Base-by-base conservation (phyloP, 2,329 filamentous ascomycete species). In the Ophiostoma perfectum region DNA sequence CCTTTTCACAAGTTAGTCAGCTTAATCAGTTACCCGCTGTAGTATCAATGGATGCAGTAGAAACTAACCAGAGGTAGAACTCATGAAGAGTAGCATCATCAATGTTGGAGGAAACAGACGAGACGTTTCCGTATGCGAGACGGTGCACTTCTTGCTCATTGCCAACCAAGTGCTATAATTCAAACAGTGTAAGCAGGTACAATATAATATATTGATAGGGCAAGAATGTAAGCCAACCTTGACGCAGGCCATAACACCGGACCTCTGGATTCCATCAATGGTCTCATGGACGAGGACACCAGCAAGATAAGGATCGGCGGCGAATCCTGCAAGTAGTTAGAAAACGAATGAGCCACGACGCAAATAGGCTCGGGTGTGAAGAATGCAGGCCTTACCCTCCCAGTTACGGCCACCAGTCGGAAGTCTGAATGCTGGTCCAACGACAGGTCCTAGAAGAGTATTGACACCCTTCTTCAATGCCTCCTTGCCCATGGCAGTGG, bases 401-500 rank as follows among this genome's bases (percentile, higher is more conserved):
- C 87, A 90, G 70, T 88, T 89, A 66, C 89, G 80, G 0, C 89
- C 89, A 64, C 85, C 84, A 27, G 81, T 79, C 0, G 86, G 84
- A 65, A 88, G 80, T 2, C 87, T 81, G 9, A 88, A 88, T 0
- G 88, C 74, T 0, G 88, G 87, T 0, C 88, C 87, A 70, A 91
- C 87, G 0, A 91, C 91, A 2, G 92, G 92, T 0, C 91, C 92
- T 8, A 96, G 82, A 68, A 90, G 84, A 14, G 94, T 83, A 18
- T 72, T 90, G 44, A 92, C 86, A 65, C 92, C 92, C 77, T 96
- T 96, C 60, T 79, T 85, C 70, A 83, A 84, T 75, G 91, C 90
- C 77, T 96, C 92, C 68, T 82, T 80, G 4, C 88, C 92, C 88
- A 96, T 92, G 64, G 88, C 89, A 66, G 84, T 79, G 41, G 88